Conservation (phyloP, 176 grass and related monocot species). For the Aechmea fasciata region DNA sequence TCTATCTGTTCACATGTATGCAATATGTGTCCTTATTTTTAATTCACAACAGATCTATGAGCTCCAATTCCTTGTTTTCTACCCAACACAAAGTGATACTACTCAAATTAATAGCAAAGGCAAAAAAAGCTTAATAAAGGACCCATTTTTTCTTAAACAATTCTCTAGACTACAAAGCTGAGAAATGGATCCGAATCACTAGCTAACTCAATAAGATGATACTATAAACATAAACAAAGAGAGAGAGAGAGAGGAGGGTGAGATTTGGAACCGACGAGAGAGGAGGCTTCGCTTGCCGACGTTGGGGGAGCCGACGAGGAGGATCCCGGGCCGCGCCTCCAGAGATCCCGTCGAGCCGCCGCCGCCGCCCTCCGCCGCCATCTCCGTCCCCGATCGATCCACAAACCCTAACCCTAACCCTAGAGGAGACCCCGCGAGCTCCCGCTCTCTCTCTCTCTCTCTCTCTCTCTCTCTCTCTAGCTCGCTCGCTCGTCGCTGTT, state of each 20-base stretch:
- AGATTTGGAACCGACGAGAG: constrained; percentile 45
- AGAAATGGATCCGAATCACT: constrained; percentile 3
- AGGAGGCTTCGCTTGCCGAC: constrained; percentile 93
- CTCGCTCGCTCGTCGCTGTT: too few species aligned
- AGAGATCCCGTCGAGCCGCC: constrained; percentile 28
- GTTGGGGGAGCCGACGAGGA: constrained; percentile 60
- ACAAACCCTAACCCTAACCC: constrained; percentile 4
- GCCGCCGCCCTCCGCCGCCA: background rate
- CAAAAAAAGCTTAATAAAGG: too few species aligned
- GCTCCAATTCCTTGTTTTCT: too few species aligned
- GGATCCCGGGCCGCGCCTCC: constrained; percentile 58
- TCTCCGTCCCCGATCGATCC: background rate
- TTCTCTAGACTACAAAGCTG: background rate
- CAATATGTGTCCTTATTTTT: too few species aligned
- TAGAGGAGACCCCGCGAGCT: background rate
- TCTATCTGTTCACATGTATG: too few species aligned
- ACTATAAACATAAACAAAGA: too few species aligned
- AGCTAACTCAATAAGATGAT: background rate
- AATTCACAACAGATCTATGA: too few species aligned
- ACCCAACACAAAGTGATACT: too few species aligned
- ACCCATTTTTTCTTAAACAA: background rate
- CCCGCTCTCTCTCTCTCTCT: too few species aligned
- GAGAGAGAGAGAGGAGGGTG: background rate
- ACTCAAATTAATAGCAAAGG: too few species aligned
- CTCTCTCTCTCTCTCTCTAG: too few species aligned